These are phyloP conservation scores for Gossypium gossypioides DNA, from an alignment of 441 rosid species.

Conservation along the genomic window DNA sequence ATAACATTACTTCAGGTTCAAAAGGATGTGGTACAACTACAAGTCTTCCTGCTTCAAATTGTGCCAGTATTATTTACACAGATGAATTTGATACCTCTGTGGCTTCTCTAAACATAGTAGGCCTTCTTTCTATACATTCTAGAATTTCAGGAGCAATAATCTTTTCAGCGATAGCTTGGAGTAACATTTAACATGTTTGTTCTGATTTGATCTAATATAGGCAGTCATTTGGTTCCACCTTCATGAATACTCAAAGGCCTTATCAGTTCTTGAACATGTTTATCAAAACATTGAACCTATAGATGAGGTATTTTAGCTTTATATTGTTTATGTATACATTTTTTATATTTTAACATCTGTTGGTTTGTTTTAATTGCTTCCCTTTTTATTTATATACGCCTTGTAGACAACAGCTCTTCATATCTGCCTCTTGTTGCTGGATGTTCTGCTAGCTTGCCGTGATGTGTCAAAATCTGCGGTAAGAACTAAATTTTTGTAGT, in stretches of 20 bases:
- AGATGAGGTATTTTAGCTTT: slow-evolving; percentile 57
- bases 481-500: slow-evolving; percentile 25
- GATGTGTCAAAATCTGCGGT: slow-evolving; percentile 75
- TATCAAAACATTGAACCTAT: slow-evolving; percentile 72
- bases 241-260: slow-evolving; percentile 67
- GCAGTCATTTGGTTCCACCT: slow-evolving; percentile 92
- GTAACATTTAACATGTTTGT: slow-evolving; percentile 16
- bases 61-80: slow-evolving; percentile 34
- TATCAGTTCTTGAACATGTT: slow-evolving; percentile 68
- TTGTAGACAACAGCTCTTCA: slow-evolving; percentile 86
- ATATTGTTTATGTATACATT: neutral
- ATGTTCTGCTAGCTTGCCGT: slow-evolving; percentile 69
- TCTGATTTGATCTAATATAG: slow-evolving; percentile 30
- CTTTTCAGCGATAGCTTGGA: neutral
- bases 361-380: slow-evolving; percentile 14
- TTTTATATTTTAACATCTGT: slow-evolving; percentile 8
- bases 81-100: slow-evolving; percentile 71
- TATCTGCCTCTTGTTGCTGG: slow-evolving; percentile 76
- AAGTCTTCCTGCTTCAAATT: slow-evolving; percentile 29
- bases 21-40: slow-evolving; percentile 41
- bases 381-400: slow-evolving; percentile 33
- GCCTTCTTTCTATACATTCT: slow-evolving; percentile 19
- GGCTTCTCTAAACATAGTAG: slow-evolving; percentile 65
- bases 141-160: slow-evolving; percentile 5
- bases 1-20: slow-evolving; percentile 33